A percentile compares a stretch with the other conserved stretches of the same genome.
Conservation (phyloP, 805 yeast genomes). For the Blastobotrys mokoenaii region DNA sequence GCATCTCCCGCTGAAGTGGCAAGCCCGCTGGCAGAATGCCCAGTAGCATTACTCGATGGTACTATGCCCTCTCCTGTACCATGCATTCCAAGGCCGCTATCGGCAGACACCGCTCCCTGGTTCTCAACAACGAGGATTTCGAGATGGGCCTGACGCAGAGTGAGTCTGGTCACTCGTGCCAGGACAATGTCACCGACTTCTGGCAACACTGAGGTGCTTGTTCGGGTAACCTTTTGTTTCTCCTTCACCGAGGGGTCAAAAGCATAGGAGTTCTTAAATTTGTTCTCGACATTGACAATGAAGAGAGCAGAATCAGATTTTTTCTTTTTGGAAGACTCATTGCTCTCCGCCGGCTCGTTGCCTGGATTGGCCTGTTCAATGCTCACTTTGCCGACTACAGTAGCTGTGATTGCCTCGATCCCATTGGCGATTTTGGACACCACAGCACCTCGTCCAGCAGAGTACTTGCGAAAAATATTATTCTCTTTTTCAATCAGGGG, state of each 20-base stretch:
- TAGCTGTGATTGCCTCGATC: slow-evolving; percentile 32
- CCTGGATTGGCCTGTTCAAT: slow-evolving; percentile 10
- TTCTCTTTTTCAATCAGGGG: slow-evolving; percentile 37
- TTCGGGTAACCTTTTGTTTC: slow-evolving; percentile 5
- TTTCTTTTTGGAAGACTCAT: slow-evolving; percentile 16
- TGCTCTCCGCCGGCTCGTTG: slow-evolving; percentile 20
- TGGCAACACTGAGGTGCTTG: slow-evolving; percentile 40
- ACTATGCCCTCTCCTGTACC: slow-evolving; percentile 31
- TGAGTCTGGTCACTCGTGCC: slow-evolving; percentile 61
- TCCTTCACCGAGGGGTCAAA: slow-evolving; percentile 11
- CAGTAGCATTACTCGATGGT: slow-evolving; percentile 21
- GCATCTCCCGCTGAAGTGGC: slow-evolving; percentile 38
- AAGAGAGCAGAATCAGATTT: slow-evolving; percentile 8
- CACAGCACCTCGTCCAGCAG: slow-evolving; percentile 60
- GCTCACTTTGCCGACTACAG: slow-evolving; percentile 52
- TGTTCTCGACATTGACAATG: slow-evolving; percentile 21
- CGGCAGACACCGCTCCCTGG: slow-evolving; percentile 45
- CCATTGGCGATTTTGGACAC: slow-evolving; percentile 35
- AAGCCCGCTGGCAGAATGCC: slow-evolving; percentile 7
- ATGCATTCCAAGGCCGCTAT: slow-evolving; percentile 59
- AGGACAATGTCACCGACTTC: slow-evolving; percentile 78
- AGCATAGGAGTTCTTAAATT: slow-evolving; percentile 15
- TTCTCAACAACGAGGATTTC: slow-evolving; percentile 69
- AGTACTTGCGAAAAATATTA: slow-evolving; percentile 35
- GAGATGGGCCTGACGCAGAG: slow-evolving; percentile 61